phyloP scores from a whole-genome alignment of 139 green algal genomes.

The Volvox africanus region DNA sequence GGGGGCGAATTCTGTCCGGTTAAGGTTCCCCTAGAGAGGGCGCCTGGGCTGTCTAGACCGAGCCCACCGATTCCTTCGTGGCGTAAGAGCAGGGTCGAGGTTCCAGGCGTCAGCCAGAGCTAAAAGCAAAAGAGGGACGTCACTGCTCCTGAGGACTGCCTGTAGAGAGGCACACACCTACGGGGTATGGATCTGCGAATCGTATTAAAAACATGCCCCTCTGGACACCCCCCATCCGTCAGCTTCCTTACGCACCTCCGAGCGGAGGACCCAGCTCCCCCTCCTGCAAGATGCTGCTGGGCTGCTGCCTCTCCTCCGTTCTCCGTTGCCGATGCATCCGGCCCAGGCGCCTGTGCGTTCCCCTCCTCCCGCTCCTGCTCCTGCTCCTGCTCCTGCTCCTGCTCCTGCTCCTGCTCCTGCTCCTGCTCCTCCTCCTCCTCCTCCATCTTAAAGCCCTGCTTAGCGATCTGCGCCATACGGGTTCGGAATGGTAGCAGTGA shows the following conservation, averaged over 20 bases:
- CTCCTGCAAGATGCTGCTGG: neutral
- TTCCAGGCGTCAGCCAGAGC: no score
- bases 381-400: constrained; percentile 38
- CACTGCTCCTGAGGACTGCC: no score
- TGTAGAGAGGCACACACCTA: no score
- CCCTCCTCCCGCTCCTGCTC: constrained; percentile 7
- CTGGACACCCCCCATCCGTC: neutral
- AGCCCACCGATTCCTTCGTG: no score
- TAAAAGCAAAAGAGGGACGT: no score
- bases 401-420: constrained; percentile 39
- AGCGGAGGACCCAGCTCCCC: neutral
- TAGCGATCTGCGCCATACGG: neutral
- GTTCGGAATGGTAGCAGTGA: neutral
- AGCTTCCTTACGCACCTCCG: neutral
- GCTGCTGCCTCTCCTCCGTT: neutral
- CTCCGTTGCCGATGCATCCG: neutral
- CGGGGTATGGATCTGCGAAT: no score
- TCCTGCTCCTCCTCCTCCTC: constrained; percentile 38
- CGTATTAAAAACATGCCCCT: no score
- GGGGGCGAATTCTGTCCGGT: no score
- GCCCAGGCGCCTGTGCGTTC: no score
- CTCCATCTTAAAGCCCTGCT: constrained; percentile 8
- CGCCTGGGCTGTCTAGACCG: no score
- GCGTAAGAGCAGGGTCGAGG: no score
- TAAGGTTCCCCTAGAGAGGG: no score